These are phyloP conservation scores for Aureobasidium sp. DNA, from an alignment of 2,329 filamentous ascomycete genomes.

Conservation along the genomic window DNA sequence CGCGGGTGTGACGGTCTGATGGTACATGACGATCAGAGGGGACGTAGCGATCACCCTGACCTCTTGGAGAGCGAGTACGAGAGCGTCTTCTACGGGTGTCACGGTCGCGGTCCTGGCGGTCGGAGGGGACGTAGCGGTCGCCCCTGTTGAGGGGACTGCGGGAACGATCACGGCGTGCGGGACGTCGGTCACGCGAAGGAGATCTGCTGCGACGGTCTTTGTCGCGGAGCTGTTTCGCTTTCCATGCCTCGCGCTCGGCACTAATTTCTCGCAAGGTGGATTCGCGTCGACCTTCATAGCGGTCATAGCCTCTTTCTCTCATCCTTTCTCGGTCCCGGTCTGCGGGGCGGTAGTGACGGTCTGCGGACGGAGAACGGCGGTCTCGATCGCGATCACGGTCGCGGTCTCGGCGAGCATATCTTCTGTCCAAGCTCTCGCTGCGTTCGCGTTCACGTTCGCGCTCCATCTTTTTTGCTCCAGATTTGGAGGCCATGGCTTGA, in stretches of 20 bases:
- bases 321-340: slow-evolving; percentile 13
- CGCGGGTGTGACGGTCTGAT: slow-evolving; percentile 9
- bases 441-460: slow-evolving; percentile 35
- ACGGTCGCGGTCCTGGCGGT: slow-evolving; percentile 36
- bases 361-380: neutral
- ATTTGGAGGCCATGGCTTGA: slow-evolving; percentile 47
- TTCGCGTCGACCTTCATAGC: slow-evolving; percentile 17
- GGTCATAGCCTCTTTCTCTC: slow-evolving; percentile 12
- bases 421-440: slow-evolving; percentile 21
- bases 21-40: slow-evolving; percentile 14
- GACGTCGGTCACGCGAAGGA: slow-evolving; percentile 16
- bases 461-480: slow-evolving; percentile 21
- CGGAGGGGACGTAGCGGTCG: slow-evolving; percentile 18
- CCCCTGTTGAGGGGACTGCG: neutral
- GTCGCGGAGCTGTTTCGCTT: slow-evolving; percentile 22
- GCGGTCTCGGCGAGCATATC: slow-evolving; percentile 14
- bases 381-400: neutral
- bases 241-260: slow-evolving; percentile 28
- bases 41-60: slow-evolving; percentile 16
- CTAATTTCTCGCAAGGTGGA: slow-evolving; percentile 27
- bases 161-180: slow-evolving; percentile 20
- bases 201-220: slow-evolving; percentile 10
- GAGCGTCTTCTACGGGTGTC: slow-evolving; percentile 27
- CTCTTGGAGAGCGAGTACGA: slow-evolving; percentile 10
- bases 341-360: slow-evolving; percentile 16